phyloP scores from a whole-genome alignment of 176 grass and related monocot species.

The Oryza coarctata region DNA sequence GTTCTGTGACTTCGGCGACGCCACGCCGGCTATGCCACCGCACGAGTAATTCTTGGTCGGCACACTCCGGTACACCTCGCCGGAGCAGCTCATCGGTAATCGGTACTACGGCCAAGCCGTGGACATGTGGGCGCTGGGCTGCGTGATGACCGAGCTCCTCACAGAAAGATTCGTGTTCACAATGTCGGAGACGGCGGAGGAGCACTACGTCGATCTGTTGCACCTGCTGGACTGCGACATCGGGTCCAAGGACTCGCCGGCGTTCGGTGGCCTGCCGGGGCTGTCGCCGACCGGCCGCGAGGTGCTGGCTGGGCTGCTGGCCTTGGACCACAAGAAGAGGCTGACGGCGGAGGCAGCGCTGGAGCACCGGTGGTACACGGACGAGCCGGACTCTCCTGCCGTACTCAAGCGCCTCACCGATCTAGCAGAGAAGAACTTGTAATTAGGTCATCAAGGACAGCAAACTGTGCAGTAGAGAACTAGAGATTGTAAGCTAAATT shows the following conservation, averaged over 20 bases:
- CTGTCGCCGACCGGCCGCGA: neutral
- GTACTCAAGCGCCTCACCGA: too few relatives aligned
- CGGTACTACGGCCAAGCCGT: neutral
- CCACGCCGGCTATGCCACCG: neutral
- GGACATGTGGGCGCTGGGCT: neutral
- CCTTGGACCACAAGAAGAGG: neutral
- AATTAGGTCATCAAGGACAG: too few relatives aligned
- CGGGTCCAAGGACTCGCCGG: neutral
- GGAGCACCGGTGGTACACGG: constrained; percentile 16
- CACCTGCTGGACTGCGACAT: neutral
- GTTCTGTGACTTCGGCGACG: neutral
- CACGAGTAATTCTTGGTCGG: neutral
- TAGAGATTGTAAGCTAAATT: too few relatives aligned
- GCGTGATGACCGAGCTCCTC: neutral
- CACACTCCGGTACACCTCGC: neutral
- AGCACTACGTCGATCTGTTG: neutral
- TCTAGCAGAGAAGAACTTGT: too few relatives aligned
- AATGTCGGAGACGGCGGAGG: neutral
- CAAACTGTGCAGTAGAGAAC: too few relatives aligned
- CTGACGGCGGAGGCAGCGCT: neutral
- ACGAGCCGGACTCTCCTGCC: neutral
- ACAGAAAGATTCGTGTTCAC: neutral
- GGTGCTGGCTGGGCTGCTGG: neutral
- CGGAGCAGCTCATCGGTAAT: neutral
- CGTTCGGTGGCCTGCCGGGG: neutral